Evolutionary conservation across 352 stramenopile species (phyloP), one percentile per base, ranked within the genome.

Genomic region (Phytophthora idaei): DNA sequence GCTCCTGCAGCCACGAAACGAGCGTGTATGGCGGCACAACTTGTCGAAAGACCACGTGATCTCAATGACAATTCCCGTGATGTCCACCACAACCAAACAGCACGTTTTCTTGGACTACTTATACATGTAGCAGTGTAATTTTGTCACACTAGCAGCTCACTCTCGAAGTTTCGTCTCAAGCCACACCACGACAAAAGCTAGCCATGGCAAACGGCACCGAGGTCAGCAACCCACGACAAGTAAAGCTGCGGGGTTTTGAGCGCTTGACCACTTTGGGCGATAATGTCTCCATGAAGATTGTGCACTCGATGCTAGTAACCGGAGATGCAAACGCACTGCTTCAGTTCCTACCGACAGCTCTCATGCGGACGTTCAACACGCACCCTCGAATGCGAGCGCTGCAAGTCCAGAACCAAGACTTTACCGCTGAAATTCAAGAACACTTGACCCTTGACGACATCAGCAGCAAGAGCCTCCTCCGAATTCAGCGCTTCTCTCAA

Each of bases 321-420:
- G 67, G 74, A 14, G 29, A 66, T 3, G 61, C 45, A 3, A 12
- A 60, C 2, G 52, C 64, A 11, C 28, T 87, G 29, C 48, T 77
- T 25, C 53, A 17, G 2, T 54, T 69, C 25, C 45, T 81, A 2
- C 69, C 74, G 2, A 8, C 25, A 0, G 76, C 78, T 9, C 25
- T 85, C 4, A 39, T 67, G n/a, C 44, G 51, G 2, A 77, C 76
- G 1, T 83, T 83, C 62, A 85, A 87, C 70, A 64, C 56, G 9
- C 70, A 85, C 57, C 79, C 71, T 1, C 66, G 67, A 1, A 85
- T 87, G 74, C 68, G 78, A 27, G 59, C 63, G 4, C 60, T 65
- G 7, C 68, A 80, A 56, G 21, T 76, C 21, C 69, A 73, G 31
- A 34, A 49, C 37, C 49, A 66, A 57, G 72, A 73, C 34, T 71